Evolutionary conservation across 345 rosid genomes (phyloP), one percentile per base, ranked within the genome.

Genomic region (Hevea brasiliensis): DNA sequence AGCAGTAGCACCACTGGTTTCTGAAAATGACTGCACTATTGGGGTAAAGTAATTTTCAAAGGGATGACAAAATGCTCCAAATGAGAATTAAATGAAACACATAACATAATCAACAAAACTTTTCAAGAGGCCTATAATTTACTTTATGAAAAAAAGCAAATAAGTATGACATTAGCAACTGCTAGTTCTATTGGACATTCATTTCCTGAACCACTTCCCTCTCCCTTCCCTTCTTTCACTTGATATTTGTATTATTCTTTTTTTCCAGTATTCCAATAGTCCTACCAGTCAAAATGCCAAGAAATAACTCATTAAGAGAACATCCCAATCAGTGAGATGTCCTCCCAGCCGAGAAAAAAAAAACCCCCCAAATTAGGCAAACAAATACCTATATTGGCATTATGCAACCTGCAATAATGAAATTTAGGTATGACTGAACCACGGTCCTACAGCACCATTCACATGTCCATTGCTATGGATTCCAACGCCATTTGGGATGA

Each of bases 381-480:
- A 50, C 76, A 71, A 76, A 76, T 71, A 61, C 73, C 70, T n/a
- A 17, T 26, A n/a, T 20, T 4, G 73, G 7, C 50, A 66, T 13
- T 17, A n/a, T 41, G 62, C 23, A 48, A 32, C 50, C 47, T 15
- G 20, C n/a, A 21, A 61, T 24, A 42, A 23, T 23, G 8, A 14
- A 15, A 60, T 67, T 73, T 70, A 89, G 17, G 82, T 50, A 72
- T 91, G 98, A 81, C 71, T 91, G 87, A 88, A 96, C 99, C 98
- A 93, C 41, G 98, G 93, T 58, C 91, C 88, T 1, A 86, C 87
- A 0, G 86, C 88, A 61, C 90, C 93, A 55, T 92, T 92, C 50
- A 86, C 85, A 23, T 93, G 96, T 14, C 98, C 93, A 20, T 91
- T 96, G 73, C 90, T 79, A 68, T 91, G 99, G 81, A 85, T 81